Evolutionary conservation across 202 grass and related monocot species (phyloP), one percentile per base, ranked within the genome.

Genomic region (Dendrocalamus latiflorus): DNA sequence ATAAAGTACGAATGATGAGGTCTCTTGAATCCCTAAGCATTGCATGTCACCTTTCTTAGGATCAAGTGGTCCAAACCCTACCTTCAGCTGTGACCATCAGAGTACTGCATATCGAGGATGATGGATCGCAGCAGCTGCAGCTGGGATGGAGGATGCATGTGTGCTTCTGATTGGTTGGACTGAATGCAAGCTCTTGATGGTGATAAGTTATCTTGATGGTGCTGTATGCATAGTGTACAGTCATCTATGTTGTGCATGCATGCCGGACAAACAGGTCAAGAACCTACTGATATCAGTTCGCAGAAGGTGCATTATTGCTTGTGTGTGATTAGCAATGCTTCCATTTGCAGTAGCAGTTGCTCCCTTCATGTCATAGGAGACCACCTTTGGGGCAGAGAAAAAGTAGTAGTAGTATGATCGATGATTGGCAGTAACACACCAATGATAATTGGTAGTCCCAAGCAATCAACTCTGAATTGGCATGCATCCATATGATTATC

Each of bases 401-500:
- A 60, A 10, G 4, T 12, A 28, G 26, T n/a, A n/a, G n/a, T 39
- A 75, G n/a, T 9, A 9, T 9, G 39, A 67, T 72, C 26, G n/a
- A 45, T 57, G 68, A 49, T 15, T 58, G 70, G 38, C n/a, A 61
- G 78, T 51, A 57, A 65, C 15, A 33, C 43, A 57, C 43, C 57
- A 83, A 51, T 72, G 72, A 80, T 79, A 74, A 61, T 81, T 55
- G 61, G 70, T 75, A 80, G 84, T 70, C 88, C 79, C 65, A 60
- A 71, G 6, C 80, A 75, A 75, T 90, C 84, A 90, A 65, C 75
- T 80, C 78, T 81, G 21, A 60, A 60, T 80, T 58, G 75, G 43
- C 34, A 17, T 50, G 72, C 73, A 43, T 30, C 69, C 37, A 75
- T 79, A 90, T 26, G 55, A 78, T 70, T 25, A 6, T 83, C 79